Evolutionary conservation across 2,329 filamentous ascomycete species (phyloP), one percentile per base, ranked within the genome.

Genomic region (Aspergillus carbonarius): DNA sequence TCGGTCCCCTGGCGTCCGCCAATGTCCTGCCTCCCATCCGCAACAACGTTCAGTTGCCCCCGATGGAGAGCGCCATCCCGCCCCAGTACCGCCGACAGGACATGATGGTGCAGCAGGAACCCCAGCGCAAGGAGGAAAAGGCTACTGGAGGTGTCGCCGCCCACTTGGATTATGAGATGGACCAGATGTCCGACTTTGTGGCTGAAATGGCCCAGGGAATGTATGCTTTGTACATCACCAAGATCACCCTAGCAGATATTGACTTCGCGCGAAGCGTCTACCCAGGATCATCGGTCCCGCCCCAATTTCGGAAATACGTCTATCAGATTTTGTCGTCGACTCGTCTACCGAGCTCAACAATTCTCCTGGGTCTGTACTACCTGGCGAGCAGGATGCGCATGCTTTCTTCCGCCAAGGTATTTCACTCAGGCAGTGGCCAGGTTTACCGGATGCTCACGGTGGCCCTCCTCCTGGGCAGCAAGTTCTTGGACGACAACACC

Each of bases 111-210:
- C 74, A 72, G 54, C 67, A 63, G 25, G 72, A 76, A 58, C 68
- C 74, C 51, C 68, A 72, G 37, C 73, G 70, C 25, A 88, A 87
- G 74, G 85, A 88, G 67, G 85, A 88, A 66, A 88, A 87, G 74
- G 78, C 85, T n/a, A 85, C 85, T 56, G 92, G 93, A 74, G 93
- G 93, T 69, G 93, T 97, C 39, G 95, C 93, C 69, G 92, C 92
- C 70, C 90, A 96, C 79, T 86, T 97, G 77, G 93, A 96, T 81
- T 97, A 97, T 76, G 92, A 96, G 78, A 93, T 96, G 86, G 92
- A 96, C 74, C 83, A 90, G 76, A 97, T 96, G 93, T 89, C 92
- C 63, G 92, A 96, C 74, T 97, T 96, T 77, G 92, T 96, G 73
- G 89, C 91, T 63, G 91, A 96, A 73, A 96, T 93, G 87, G 87